These are phyloP conservation scores for Eimeria acervulina DNA, from an alignment of 169 alveolate species.

Conservation along the genomic window DNA sequence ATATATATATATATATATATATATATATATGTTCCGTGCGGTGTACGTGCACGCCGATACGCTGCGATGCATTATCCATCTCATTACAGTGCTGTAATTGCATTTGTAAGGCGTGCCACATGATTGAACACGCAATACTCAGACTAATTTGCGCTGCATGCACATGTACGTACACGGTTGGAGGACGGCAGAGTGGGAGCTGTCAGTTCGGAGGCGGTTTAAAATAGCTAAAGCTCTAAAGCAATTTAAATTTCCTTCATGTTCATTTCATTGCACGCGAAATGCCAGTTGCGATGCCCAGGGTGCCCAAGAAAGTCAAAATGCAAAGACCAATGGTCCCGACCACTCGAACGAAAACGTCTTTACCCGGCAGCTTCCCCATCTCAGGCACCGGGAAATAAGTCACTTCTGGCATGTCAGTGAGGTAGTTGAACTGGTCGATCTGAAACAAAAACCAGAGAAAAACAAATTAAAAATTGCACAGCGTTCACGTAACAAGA, in stretches of 20 bases:
- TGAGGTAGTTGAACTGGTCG: conserved; percentile 79
- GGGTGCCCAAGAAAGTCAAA: conserved; percentile 82
- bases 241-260: conserved; percentile 35
- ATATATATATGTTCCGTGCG: neutral
- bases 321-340: conserved; percentile 92
- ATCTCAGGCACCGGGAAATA: conserved; percentile 89
- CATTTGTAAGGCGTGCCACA: neutral
- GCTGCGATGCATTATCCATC: neutral
- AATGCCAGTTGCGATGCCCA: conserved; percentile 65
- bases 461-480: conserved; percentile 4
- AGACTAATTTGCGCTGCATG: neutral
- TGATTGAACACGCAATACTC: neutral
- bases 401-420: conserved; percentile 89
- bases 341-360: conserved; percentile 91
- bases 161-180: neutral
- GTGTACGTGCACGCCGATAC: conserved; percentile 2
- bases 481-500: neutral
- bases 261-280: conserved; percentile 71
- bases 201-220: neutral
- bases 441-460: conserved; percentile 27
- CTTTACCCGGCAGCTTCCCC: conserved; percentile 90
- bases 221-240: conserved; percentile 43
- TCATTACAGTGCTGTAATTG: neutral
- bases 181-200: neutral
- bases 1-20: neutral